Conservation (phyloP, 2,329 filamentous ascomycete species). For the Aureobasidium sp. region DNA sequence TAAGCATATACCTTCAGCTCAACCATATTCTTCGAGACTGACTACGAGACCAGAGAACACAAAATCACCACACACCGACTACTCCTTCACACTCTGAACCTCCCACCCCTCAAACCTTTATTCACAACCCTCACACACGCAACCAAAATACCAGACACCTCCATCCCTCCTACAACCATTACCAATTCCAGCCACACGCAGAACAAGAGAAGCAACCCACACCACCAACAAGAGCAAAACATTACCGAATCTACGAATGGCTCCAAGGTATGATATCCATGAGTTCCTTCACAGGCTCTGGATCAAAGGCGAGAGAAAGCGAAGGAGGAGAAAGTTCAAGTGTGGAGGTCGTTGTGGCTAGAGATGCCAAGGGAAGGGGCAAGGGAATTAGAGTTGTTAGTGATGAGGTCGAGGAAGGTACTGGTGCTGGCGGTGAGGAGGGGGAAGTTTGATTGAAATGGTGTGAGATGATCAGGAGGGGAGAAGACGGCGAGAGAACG, state of each 20-base stretch:
- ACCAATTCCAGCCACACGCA: background rate
- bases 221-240: background rate
- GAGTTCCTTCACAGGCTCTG: background rate
- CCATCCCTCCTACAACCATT: too few species aligned
- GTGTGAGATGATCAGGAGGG: too few species aligned
- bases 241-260: background rate
- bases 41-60: too few species aligned
- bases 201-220: too few species aligned
- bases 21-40: too few species aligned
- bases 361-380: conserved; percentile 3
- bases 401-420: background rate
- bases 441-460: background rate
- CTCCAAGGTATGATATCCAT: background rate
- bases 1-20: background rate
- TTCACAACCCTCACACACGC: too few species aligned
- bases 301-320: background rate
- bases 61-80: too few species aligned
- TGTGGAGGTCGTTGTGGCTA: conserved; percentile 11
- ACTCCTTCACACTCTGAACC: too few species aligned
- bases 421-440: background rate
- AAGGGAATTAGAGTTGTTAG: conserved; percentile 6
- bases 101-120: background rate
- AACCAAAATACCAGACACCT: background rate
- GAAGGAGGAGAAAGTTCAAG: background rate
- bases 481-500: too few species aligned